Conservation (phyloP, 2,329 filamentous ascomycete species). For the Penicillium expansum region DNA sequence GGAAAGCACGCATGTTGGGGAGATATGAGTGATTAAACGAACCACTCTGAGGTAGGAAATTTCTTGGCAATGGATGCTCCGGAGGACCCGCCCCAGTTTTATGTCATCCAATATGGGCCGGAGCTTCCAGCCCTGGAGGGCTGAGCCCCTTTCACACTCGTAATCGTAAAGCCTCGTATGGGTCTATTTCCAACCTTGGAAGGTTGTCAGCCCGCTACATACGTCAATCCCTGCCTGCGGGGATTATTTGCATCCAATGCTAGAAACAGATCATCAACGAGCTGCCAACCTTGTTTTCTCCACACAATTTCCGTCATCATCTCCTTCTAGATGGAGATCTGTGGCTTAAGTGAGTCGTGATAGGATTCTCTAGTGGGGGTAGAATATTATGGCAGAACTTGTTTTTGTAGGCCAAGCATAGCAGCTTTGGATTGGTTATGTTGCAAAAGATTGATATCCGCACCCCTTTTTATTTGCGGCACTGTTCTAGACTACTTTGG, state of each 20-base stretch:
- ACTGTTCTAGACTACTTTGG: neutral
- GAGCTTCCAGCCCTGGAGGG: too few species aligned
- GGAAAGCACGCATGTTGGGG: neutral
- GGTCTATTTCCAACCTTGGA: neutral
- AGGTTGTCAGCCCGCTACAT: neutral
- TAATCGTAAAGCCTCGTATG: neutral
- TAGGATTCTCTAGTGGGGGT: neutral
- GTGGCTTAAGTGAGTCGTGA: neutral
- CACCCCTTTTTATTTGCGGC: constrained; percentile 1
- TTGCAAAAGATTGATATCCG: neutral
- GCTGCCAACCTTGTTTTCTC: neutral
- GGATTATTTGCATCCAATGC: neutral
- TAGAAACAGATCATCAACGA: neutral
- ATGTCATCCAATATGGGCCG: too few species aligned
- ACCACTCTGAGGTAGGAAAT: too few species aligned
- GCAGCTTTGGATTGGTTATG: neutral
- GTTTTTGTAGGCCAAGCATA: neutral
- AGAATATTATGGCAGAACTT: neutral
- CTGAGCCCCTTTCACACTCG: constrained; percentile 3
- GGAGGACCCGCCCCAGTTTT: neutral
- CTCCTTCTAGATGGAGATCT: neutral
- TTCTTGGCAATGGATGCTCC: neutral
- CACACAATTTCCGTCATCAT: neutral
- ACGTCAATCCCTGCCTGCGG: neutral
- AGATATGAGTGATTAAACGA: neutral